Evolutionary conservation across 1,284 basidiomycete genomes (phyloP).

Genomic region (Rhodotorula sp.): DNA sequence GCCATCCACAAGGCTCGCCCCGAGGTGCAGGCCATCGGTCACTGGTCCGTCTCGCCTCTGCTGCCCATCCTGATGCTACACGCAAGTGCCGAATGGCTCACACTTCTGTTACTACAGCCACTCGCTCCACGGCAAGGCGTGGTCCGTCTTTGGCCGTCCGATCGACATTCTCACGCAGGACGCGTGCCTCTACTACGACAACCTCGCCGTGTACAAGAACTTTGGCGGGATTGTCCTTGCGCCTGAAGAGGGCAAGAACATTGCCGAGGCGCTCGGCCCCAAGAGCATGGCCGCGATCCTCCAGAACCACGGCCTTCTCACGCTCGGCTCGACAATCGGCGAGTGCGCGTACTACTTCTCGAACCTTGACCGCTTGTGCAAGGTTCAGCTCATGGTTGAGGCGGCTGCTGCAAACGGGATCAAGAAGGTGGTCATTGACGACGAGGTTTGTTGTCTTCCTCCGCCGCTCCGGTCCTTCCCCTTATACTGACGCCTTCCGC

Average conservation of each 20-base stretch:
- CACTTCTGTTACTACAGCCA: slow-evolving; percentile 24
- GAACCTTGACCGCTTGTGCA: slow-evolving; percentile 44
- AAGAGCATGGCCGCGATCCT: slow-evolving; percentile 50
- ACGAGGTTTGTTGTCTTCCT: slow-evolving; percentile 21
- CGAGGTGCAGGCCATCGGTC: slow-evolving; percentile 49
- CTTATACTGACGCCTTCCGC: not conserved
- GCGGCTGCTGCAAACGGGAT: slow-evolving; percentile 49
- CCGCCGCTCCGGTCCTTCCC: not conserved
- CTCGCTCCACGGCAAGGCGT: slow-evolving; percentile 47
- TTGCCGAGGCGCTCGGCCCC: slow-evolving; percentile 51
- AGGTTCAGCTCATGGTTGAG: slow-evolving; percentile 51
- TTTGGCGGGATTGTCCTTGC: slow-evolving; percentile 54
- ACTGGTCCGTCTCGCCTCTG: slow-evolving; percentile 32
- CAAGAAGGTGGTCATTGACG: slow-evolving; percentile 47
- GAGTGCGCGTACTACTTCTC: slow-evolving; percentile 49
- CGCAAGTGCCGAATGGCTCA: no score
- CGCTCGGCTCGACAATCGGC: slow-evolving; percentile 46
- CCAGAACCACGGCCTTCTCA: slow-evolving; percentile 50
- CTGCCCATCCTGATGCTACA: no score
- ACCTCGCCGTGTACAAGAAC: slow-evolving; percentile 47
- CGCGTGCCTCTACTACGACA: slow-evolving; percentile 49
- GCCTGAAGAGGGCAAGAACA: slow-evolving; percentile 51
- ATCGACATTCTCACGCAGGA: slow-evolving; percentile 52
- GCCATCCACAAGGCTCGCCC: slow-evolving; percentile 44
- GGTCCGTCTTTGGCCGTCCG: slow-evolving; percentile 46